These are phyloP conservation scores for Rugosomyces carneus DNA, from an alignment of 1,284 basidiomycete species.

Conservation along the genomic window DNA sequence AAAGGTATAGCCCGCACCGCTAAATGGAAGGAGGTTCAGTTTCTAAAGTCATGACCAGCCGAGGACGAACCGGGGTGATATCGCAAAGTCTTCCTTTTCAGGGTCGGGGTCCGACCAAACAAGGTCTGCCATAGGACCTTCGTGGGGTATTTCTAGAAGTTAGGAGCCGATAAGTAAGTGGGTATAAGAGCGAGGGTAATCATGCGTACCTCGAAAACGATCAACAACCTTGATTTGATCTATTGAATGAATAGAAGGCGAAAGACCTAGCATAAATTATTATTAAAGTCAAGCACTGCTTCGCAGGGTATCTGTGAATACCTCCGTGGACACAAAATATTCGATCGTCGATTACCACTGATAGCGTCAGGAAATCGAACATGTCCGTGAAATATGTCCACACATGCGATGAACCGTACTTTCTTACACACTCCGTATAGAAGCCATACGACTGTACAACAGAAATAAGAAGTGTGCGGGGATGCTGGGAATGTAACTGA, in stretches of 20 bases:
- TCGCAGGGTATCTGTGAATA: conserved; percentile 26
- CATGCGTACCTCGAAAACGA: conserved; percentile 77
- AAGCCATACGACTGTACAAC: conserved; percentile 89
- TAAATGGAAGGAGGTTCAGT: conserved; percentile 28
- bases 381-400: conserved; percentile 99
- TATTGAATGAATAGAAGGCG: conserved; percentile 97
- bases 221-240: conserved; percentile 99
- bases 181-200: conserved; percentile 13
- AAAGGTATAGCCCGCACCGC: conserved; percentile 98
- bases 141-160: conserved; percentile 89
- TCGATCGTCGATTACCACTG: conserved; percentile 96
- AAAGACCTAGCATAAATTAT: conserved; percentile 58
- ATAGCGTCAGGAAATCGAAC: conserved; percentile 98
- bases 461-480: conserved; percentile 20
- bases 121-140: conserved; percentile 99
- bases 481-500: conserved; percentile 30
- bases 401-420: conserved; percentile 94
- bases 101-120: conserved; percentile 99
- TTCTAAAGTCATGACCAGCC: conserved; percentile 11
- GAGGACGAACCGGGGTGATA: conserved; percentile 80
- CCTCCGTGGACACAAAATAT: conserved; percentile 99
- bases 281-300: conserved; percentile 12
- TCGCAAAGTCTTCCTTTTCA: conserved; percentile 98
- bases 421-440: conserved; percentile 96
- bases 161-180: conserved; percentile 14